phyloP scores from a whole-genome alignment of 495 filamentous ascomycete genomes.

The Mycothermus thermophilus region DNA sequence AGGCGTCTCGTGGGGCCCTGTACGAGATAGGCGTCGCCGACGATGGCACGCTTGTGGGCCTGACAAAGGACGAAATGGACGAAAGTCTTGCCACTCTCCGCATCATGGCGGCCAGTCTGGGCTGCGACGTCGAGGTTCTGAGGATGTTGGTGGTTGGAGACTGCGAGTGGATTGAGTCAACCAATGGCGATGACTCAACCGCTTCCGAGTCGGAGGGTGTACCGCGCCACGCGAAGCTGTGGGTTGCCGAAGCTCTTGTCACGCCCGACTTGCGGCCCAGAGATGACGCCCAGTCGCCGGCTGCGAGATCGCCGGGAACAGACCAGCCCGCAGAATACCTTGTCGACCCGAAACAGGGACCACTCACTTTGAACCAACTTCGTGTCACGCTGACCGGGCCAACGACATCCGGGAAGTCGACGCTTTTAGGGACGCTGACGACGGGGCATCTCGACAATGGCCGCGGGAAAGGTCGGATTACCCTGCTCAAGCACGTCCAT shows the following conservation, averaged over 20 bases:
- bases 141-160: slow-evolving; percentile 75
- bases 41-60: slow-evolving; percentile 79
- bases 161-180: slow-evolving; percentile 53
- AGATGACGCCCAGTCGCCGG: slow-evolving; percentile 5
- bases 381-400: slow-evolving; percentile 84
- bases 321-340: slow-evolving; percentile 8
- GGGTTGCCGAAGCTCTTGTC: slow-evolving; percentile 70
- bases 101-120: slow-evolving; percentile 82
- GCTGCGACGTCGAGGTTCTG: slow-evolving; percentile 73
- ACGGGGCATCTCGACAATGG: slow-evolving; percentile 86
- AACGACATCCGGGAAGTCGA: slow-evolving; percentile 89
- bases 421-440: slow-evolving; percentile 73
- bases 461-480: slow-evolving; percentile 72
- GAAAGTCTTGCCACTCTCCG: slow-evolving; percentile 74
- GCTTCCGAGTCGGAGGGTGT: neutral
- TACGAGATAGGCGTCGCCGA: slow-evolving; percentile 97
- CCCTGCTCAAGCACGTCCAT: slow-evolving; percentile 83
- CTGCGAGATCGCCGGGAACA: slow-evolving; percentile 1
- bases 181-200: slow-evolving; percentile 3
- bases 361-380: slow-evolving; percentile 53
- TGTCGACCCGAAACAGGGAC: slow-evolving; percentile 16
- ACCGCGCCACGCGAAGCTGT: slow-evolving; percentile 45
- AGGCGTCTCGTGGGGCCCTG: slow-evolving; percentile 82
- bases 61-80: slow-evolving; percentile 82
- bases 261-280: slow-evolving; percentile 24